These are phyloP conservation scores for Tagetes patula DNA, from an alignment of 129 eudicot species.

Conservation along the genomic window DNA sequence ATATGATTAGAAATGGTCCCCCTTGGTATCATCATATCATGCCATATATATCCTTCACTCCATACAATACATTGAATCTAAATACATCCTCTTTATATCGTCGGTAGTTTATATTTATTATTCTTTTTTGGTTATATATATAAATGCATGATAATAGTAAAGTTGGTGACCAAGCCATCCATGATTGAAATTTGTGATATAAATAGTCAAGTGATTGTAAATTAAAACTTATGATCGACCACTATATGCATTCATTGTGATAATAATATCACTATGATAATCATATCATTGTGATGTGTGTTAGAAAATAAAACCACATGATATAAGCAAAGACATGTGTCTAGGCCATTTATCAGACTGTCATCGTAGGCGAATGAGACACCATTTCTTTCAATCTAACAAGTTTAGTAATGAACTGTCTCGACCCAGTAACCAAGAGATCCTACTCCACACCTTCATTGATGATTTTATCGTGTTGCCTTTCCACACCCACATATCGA, in stretches of 20 bases:
- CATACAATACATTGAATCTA: background rate
- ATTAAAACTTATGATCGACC: background rate
- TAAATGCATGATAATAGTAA: background rate
- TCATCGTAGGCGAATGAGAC: no score
- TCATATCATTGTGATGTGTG: no score
- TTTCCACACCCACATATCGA: no score
- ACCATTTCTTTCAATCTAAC: no score
- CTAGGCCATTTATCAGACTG: no score
- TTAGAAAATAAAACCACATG: background rate
- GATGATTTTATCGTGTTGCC: no score
- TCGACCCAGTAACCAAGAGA: no score
- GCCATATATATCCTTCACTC: constrained; percentile 10
- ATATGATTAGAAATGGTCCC: constrained; percentile 37
- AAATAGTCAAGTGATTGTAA: no score
- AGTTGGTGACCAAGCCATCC: no score
- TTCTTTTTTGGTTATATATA: background rate
- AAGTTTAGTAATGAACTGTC: no score
- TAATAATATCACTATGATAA: background rate
- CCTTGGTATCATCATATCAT: background rate
- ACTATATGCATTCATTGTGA: background rate
- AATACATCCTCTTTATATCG: background rate
- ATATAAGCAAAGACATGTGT: no score
- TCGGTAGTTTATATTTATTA: background rate
- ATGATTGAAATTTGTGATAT: background rate
- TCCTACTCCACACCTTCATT: no score